These are phyloP conservation scores for Eragrostis nindensis DNA, from an alignment of 176 grass and related monocot species.

Conservation along the genomic window DNA sequence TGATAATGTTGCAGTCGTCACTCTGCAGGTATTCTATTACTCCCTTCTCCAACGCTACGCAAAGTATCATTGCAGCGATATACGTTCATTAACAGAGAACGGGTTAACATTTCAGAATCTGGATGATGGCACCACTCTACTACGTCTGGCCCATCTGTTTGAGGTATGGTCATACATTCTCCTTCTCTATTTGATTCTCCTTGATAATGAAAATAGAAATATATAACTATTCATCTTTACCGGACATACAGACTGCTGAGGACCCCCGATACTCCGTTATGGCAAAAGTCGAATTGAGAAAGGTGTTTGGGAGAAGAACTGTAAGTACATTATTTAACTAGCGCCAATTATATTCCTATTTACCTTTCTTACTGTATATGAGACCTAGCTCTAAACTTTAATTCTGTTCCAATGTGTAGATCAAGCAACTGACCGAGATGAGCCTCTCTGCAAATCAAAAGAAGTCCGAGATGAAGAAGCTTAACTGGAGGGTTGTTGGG, in stretches of 20 bases:
- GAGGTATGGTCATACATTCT: slow-evolving; percentile 49
- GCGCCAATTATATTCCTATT: not conserved
- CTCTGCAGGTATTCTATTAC: slow-evolving; percentile 64
- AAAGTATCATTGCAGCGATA: not conserved
- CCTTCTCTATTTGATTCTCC: not conserved
- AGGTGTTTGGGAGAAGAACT: slow-evolving; percentile 60
- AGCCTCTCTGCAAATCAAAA: slow-evolving; percentile 83
- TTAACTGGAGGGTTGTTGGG: slow-evolving; percentile 58
- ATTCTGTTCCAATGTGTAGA: slow-evolving; percentile 41
- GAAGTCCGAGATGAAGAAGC: slow-evolving; percentile 78
- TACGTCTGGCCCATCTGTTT: slow-evolving; percentile 87
- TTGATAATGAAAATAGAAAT: slow-evolving; percentile 6
- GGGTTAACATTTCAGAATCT: slow-evolving; percentile 62
- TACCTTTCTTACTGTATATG: not conserved
- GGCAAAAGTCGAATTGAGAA: slow-evolving; percentile 71
- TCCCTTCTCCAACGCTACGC: not conserved
- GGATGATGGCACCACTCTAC: slow-evolving; percentile 74
- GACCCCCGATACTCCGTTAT: slow-evolving; percentile 67
- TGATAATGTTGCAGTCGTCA: slow-evolving; percentile 85
- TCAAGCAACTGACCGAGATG: slow-evolving; percentile 73
- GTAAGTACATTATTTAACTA: slow-evolving; percentile 46
- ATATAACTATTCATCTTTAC: not conserved
- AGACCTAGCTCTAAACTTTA: not conserved
- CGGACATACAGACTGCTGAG: slow-evolving; percentile 53
- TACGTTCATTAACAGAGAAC: not conserved